A percentile compares a stretch with the other conserved stretches of the same genome.
phyloP scores from a whole-genome alignment of 768 basidiomycete species.

The Suillus tomentosus region DNA sequence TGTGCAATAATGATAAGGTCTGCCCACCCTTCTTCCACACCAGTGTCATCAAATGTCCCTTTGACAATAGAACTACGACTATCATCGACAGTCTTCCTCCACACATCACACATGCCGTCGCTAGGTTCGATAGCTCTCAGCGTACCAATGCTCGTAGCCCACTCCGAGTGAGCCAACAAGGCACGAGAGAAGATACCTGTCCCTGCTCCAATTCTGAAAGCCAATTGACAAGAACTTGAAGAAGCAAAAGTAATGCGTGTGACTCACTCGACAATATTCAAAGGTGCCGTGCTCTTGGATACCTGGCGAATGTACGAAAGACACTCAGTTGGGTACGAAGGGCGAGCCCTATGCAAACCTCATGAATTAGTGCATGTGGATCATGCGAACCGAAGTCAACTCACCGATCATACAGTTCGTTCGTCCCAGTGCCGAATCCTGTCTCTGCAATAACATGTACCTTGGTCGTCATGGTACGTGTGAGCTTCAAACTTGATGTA shows the following conservation, averaged over 20 bases:
- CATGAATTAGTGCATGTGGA: background rate
- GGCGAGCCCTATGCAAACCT: slow-evolving; percentile 59
- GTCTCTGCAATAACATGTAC: slow-evolving; percentile 69
- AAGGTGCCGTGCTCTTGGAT: slow-evolving; percentile 37
- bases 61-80: slow-evolving; percentile 53
- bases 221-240: slow-evolving; percentile 5
- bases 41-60: slow-evolving; percentile 71
- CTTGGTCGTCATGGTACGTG: slow-evolving; percentile 30
- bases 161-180: slow-evolving; percentile 63
- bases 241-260: background rate
- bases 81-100: slow-evolving; percentile 57
- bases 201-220: slow-evolving; percentile 72
- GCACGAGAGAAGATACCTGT: slow-evolving; percentile 91
- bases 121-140: slow-evolving; percentile 83
- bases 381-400: slow-evolving; percentile 5
- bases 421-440: slow-evolving; percentile 82
- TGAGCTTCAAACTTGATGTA: background rate
- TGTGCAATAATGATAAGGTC: slow-evolving; percentile 80
- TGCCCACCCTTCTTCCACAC: slow-evolving; percentile 67
- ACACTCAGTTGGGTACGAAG: slow-evolving; percentile 73
- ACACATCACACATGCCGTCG: slow-evolving; percentile 80
- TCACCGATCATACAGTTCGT: slow-evolving; percentile 78
- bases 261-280: slow-evolving; percentile 74
- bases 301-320: slow-evolving; percentile 60
- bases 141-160: slow-evolving; percentile 49